A percentile compares a stretch with the other conserved stretches of the same genome.
Conservation (phyloP, 306 rosid species). For the Cucurbita argyrosperma region DNA sequence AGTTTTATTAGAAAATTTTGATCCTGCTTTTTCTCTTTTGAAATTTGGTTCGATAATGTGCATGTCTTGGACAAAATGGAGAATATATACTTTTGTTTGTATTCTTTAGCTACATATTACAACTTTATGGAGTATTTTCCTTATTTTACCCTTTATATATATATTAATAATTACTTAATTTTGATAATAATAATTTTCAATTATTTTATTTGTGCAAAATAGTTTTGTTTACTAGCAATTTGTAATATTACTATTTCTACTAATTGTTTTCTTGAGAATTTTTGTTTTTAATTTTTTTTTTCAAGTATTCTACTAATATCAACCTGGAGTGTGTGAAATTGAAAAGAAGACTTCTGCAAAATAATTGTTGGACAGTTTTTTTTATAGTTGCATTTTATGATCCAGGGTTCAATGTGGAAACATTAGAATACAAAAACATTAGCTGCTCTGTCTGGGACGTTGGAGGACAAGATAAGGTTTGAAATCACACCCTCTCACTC, state of each 20-base stretch:
- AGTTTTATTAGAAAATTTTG: not conserved
- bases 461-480: constrained; percentile 44
- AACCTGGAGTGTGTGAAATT: not conserved
- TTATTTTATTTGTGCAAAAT: no score
- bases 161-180: no score
- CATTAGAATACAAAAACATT: constrained; percentile 25
- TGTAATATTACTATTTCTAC: not conserved
- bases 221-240: no score
- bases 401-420: constrained; percentile 39
- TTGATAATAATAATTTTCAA: no score
- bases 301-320: not conserved
- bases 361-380: not conserved
- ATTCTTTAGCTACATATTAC: not conserved
- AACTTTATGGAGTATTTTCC: not conserved
- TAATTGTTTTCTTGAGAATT: not conserved
- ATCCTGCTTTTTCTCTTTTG: not conserved
- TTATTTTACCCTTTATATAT: not conserved
- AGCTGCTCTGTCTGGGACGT: constrained; percentile 36
- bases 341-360: not conserved
- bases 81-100: not conserved
- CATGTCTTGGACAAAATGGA: not conserved
- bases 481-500: not conserved
- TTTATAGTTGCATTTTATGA: not conserved
- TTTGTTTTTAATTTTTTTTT: not conserved
- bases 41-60: not conserved